phyloP scores from a whole-genome alignment of 176 grass and related monocot species.

The Hsuehochloa calcarea region DNA sequence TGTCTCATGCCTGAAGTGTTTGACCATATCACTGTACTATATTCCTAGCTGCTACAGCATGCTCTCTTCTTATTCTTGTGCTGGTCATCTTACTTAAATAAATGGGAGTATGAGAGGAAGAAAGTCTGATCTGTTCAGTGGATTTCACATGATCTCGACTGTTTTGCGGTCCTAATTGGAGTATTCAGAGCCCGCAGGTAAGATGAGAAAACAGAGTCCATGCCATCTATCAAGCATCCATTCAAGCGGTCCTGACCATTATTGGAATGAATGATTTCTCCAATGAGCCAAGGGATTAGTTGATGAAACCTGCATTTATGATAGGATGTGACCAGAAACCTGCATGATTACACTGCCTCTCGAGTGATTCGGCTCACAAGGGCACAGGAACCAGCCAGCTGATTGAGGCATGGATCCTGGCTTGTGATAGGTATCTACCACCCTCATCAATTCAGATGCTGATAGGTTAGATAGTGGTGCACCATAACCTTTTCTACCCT shows the following conservation, averaged over 20 bases:
- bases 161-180: too few relatives aligned
- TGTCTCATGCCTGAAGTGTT: too few relatives aligned
- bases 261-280: neutral
- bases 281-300: neutral
- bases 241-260: neutral
- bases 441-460: slow-evolving; percentile 15
- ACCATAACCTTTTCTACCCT: slow-evolving; percentile 27
- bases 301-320: slow-evolving; percentile 28
- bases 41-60: too few relatives aligned
- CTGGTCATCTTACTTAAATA: too few relatives aligned
- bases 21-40: too few relatives aligned
- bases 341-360: slow-evolving; percentile 19
- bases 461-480: neutral
- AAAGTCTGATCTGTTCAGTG: too few relatives aligned
- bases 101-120: too few relatives aligned
- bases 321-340: slow-evolving; percentile 9
- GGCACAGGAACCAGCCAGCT: neutral
- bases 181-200: too few relatives aligned
- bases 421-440: slow-evolving; percentile 6
- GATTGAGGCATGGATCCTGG: slow-evolving; percentile 26
- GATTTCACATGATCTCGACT: too few relatives aligned
- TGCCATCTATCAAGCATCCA: neutral
- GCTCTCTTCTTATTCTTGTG: too few relatives aligned
- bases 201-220: neutral
- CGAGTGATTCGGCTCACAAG: neutral